phyloP scores from a whole-genome alignment of 2,329 filamentous ascomycete genomes.

The Fusarium agapanthi region DNA sequence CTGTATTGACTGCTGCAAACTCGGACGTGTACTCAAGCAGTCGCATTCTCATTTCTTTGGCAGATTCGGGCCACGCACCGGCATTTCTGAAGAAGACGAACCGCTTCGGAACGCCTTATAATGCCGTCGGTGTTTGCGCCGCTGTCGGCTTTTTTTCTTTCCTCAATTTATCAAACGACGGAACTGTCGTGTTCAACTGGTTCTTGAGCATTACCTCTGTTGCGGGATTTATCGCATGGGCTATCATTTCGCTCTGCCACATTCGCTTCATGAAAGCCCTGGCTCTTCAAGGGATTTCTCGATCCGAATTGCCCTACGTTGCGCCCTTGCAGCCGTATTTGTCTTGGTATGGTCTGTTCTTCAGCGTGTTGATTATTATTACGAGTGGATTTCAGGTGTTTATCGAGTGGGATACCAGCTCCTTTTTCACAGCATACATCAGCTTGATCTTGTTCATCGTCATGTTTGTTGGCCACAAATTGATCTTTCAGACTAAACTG shows the following conservation, averaged over 20 bases:
- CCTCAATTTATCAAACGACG: slow-evolving; percentile 71
- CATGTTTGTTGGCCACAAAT: slow-evolving; percentile 30
- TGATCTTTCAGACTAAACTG: slow-evolving; percentile 24
- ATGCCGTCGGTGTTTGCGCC: slow-evolving; percentile 61
- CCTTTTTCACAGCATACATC: slow-evolving; percentile 33
- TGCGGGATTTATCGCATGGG: slow-evolving; percentile 67
- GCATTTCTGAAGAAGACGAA: slow-evolving; percentile 66
- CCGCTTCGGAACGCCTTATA: slow-evolving; percentile 67
- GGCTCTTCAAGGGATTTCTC: slow-evolving; percentile 55
- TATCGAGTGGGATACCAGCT: slow-evolving; percentile 22
- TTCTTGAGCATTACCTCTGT: slow-evolving; percentile 75
- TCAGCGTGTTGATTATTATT: slow-evolving; percentile 24
- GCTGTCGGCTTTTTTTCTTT: slow-evolving; percentile 72
- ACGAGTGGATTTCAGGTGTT: slow-evolving; percentile 35
- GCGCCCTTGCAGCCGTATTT: slow-evolving; percentile 69
- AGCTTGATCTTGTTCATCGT: slow-evolving; percentile 29
- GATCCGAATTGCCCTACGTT: slow-evolving; percentile 56
- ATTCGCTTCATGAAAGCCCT: slow-evolving; percentile 68
- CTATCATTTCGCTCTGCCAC: slow-evolving; percentile 66
- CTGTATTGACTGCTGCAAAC: slow-evolving; percentile 69
- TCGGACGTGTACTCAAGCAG: slow-evolving; percentile 72
- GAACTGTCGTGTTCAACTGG: slow-evolving; percentile 73
- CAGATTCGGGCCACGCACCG: slow-evolving; percentile 72
- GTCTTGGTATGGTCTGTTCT: slow-evolving; percentile 40
- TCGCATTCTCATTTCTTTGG: slow-evolving; percentile 74